phyloP scores from a whole-genome alignment of 2,329 filamentous ascomycete species.

The Penicillium sclerotiorum region DNA sequence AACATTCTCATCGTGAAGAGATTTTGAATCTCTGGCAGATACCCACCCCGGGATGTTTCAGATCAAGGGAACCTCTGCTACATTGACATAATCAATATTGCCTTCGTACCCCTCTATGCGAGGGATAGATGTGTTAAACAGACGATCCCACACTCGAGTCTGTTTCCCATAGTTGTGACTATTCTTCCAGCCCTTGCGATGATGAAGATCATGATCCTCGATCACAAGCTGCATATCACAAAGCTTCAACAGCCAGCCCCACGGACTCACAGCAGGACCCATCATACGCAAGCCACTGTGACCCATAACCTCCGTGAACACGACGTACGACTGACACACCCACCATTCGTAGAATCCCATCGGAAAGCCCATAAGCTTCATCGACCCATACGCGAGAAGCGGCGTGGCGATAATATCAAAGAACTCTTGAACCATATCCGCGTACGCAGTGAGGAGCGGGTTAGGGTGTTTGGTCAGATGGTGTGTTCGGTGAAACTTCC shows the following conservation, averaged over 20 bases:
- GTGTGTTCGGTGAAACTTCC: constrained; percentile 49
- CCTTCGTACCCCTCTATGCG: constrained; percentile 15
- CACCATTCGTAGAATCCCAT: constrained; percentile 53
- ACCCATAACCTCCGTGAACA: constrained; percentile 33
- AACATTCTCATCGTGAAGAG: too few relatives aligned
- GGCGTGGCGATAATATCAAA: constrained; percentile 46
- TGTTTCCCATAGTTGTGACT: too few relatives aligned
- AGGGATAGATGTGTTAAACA: constrained; percentile 16
- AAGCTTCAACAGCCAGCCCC: constrained; percentile 35
- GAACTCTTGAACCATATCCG: constrained; percentile 46
- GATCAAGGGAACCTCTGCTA: constrained; percentile 10
- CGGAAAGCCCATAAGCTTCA: constrained; percentile 41
- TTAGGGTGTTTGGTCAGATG: constrained; percentile 50
- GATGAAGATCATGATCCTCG: constrained; percentile 46
- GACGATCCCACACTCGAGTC: constrained; percentile 20
- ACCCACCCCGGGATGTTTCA: neutral
- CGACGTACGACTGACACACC: constrained; percentile 29
- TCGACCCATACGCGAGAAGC: constrained; percentile 37
- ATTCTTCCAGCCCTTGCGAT: constrained; percentile 41
- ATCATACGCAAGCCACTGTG: constrained; percentile 33
- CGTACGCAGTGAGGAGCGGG: constrained; percentile 44
- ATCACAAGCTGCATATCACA: constrained; percentile 42
- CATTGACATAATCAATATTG: constrained; percentile 23
- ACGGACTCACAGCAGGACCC: constrained; percentile 34
- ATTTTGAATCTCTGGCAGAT: too few relatives aligned